Evolutionary conservation across 805 yeast species (phyloP), one percentile per base, ranked within the genome.

Genomic region (Nakazawaea holstii): DNA sequence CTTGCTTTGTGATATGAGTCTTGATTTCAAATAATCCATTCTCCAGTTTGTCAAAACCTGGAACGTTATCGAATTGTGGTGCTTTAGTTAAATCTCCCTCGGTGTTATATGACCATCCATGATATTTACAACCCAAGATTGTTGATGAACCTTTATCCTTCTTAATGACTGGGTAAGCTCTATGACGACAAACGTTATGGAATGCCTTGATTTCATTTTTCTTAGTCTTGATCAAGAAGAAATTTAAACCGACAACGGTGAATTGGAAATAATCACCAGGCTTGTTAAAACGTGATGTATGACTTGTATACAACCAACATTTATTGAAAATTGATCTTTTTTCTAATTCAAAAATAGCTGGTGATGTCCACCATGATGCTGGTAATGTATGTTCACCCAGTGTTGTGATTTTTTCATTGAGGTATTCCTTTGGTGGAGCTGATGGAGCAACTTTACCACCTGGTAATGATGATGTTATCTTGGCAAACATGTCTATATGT

Each of bases 291-390:
- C 82, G 68, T n/a, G 73, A 67, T 8, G 69, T 51, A 53, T 79
- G 85, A 7, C 71, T 70, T 47, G 77, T 72, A 60, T 62, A 79
- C 43, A 79, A 57, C 85, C 85, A 79, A 27, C 80, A 65, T 58
- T 76, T 72, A 56, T 73, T 68, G 61, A 79, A 79, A 50, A 79
- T 69, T 13, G 84, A 72, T 55, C 82, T 67, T 55, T 76, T 79
- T 57, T 79, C 85, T 48, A 78, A 65, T 39, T 79, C 83, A 55
- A 74, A 75, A 41, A 79, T 74, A 50, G 75, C 75, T 47, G 75
- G 77, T 9, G 82, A 76, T 15, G 77, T 75, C 83, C 83, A 79
- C 84, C 84, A 79, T 15, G 82, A 75, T 9, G 84, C 80, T 28
- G 85, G 85, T 40, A 79, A 68, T 0, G 85, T 79, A 61, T 79